Evolutionary conservation across 2,329 filamentous ascomycete species (phyloP).

Genomic region (Chalaropsis thielavioides): DNA sequence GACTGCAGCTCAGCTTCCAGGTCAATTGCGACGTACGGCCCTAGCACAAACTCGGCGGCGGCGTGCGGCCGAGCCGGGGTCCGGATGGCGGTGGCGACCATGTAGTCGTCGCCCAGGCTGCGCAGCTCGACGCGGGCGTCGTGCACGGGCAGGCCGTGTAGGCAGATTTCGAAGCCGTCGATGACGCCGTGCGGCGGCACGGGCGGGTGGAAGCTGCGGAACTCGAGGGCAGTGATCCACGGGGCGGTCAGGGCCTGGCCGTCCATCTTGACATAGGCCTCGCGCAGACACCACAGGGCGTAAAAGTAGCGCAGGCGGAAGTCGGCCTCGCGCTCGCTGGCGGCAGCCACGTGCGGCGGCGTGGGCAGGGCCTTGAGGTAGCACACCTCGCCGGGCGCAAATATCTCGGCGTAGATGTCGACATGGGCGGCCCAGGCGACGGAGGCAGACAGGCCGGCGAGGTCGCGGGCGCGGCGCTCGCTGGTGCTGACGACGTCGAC

Average conservation of each 20-base stretch:
- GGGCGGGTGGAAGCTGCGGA: slow-evolving; percentile 47
- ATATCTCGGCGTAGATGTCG: slow-evolving; percentile 57
- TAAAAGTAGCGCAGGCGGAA: slow-evolving; percentile 57
- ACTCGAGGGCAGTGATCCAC: slow-evolving; percentile 59
- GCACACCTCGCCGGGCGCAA: slow-evolving; percentile 45
- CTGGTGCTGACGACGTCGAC: slow-evolving; percentile 63
- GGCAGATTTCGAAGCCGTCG: slow-evolving; percentile 10
- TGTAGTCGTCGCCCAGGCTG: slow-evolving; percentile 11
- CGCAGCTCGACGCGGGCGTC: slow-evolving; percentile 15
- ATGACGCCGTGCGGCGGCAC: slow-evolving; percentile 20
- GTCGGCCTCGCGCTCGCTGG: slow-evolving; percentile 26
- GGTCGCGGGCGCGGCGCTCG: slow-evolving; percentile 52
- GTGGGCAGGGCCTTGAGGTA: slow-evolving; percentile 39
- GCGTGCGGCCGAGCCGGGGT: slow-evolving; percentile 5
- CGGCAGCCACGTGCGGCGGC: not conserved
- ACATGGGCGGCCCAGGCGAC: slow-evolving; percentile 54
- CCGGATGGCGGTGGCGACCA: slow-evolving; percentile 16
- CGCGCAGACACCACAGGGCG: slow-evolving; percentile 63
- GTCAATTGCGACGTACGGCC: slow-evolving; percentile 8
- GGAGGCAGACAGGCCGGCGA: slow-evolving; percentile 37
- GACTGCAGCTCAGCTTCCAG: slow-evolving; percentile 2
- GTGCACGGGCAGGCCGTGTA: not conserved
- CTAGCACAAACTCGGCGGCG: slow-evolving; percentile 5
- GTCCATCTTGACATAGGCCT: slow-evolving; percentile 72
- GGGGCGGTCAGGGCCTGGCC: slow-evolving; percentile 60